Base-by-base conservation (phyloP, 805 yeast species). In the Starmerella ratchasimensis region DNA sequence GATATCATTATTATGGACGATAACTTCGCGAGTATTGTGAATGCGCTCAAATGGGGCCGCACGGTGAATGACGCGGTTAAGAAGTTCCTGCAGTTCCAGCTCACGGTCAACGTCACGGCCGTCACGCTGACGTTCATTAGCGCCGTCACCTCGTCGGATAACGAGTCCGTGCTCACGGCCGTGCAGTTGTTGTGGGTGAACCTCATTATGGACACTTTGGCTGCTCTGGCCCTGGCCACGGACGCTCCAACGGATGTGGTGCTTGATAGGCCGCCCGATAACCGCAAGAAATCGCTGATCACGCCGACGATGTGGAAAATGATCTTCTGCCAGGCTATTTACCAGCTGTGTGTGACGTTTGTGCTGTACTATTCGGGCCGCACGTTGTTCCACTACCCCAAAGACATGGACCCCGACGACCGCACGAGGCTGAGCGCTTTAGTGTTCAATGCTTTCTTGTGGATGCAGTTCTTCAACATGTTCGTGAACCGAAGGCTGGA, bases 21-120 rank as follows among this genome's bases (percentile, higher is more conserved):
- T 62, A 93, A 90, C 62, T 90, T 90, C 55, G 67, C 82, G 4
- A 86, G 93, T 30, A 90, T 90, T 59, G 97, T 90, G 32, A 81
- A 82, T 57, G 99, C 98, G 17, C 81, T 90, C 52, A 81, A 83
- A 60, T 90, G 98, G 98, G 99, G 99, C 37, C 72, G 99, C 60
- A 86, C 96, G 37, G 97, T 90, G 44, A 78, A 94, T 16, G 76
- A 79, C 22, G 84, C 96, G 2, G 93, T 90, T 54, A 82, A 84
- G 60, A 90, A 90, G 57, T 90, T 90, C 54, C 75, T 90, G 57
- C 98, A 90, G 62, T 90, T 90, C 61, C 98, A 90, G 61, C 67
- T 90, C 50, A 90, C 97, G 5, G 99, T 90, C 34, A 90, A 90
- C 55, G 72, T 90, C 33, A 88, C 98, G 21, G 99, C 99, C n/a